phyloP scores from a whole-genome alignment of 495 filamentous ascomycete species.

The Podospora tetraspora region DNA sequence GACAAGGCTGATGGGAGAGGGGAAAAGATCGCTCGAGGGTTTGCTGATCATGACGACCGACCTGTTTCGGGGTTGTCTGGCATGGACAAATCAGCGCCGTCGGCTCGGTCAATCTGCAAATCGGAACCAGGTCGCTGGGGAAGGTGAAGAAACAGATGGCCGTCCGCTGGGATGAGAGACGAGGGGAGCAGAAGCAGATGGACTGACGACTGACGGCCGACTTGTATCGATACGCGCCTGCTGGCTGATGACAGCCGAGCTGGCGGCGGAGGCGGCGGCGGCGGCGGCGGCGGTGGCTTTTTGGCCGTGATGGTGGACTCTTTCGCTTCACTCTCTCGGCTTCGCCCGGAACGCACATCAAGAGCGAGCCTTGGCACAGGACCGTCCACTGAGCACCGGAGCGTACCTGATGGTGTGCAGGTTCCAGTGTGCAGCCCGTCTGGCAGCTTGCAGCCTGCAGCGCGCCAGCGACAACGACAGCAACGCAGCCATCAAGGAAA shows the following conservation, averaged over 20 bases:
- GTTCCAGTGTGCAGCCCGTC: background rate
- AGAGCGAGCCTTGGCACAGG: background rate
- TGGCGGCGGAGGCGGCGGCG: background rate
- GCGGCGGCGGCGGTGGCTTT: background rate
- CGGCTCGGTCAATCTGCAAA: background rate
- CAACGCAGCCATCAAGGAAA: constrained; percentile 1
- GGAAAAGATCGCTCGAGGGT: background rate
- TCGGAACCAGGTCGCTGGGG: background rate
- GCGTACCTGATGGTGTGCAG: constrained; percentile 11
- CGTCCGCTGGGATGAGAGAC: no score
- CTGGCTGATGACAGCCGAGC: constrained; percentile 6
- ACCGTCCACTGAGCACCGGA: background rate
- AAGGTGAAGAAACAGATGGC: background rate
- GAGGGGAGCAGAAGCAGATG: background rate
- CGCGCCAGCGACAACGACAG: background rate
- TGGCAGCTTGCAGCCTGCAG: background rate
- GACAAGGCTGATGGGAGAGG: constrained; percentile 8
- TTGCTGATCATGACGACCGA: background rate
- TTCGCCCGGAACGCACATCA: constrained; percentile 2
- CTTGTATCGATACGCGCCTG: background rate
- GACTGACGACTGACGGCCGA: background rate
- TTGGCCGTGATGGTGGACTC: constrained; percentile 1
- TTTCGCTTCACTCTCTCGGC: constrained; percentile 2
- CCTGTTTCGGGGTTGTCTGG: background rate
- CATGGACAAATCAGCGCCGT: background rate